Evolutionary conservation across 495 filamentous ascomycete genomes (phyloP).

Genomic region (Hypomontagnella submonticulosa): DNA sequence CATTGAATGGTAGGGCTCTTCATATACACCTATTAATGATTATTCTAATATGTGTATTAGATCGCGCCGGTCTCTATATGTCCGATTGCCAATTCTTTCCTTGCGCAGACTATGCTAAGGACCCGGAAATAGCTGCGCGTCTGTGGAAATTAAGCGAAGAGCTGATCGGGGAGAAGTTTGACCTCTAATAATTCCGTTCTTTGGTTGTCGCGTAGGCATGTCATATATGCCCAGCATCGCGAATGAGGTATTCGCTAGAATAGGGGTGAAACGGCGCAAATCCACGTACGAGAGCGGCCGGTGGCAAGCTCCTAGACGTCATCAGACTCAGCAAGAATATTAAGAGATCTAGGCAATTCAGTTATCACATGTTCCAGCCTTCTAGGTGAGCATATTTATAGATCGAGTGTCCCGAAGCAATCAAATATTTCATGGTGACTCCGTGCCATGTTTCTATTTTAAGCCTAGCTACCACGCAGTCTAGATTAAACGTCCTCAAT

Average conservation of each 20-base stretch:
- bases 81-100: constrained; percentile 54
- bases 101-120: constrained; percentile 34
- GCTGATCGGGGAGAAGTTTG: constrained; percentile 46
- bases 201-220: neutral
- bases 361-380: constrained; percentile 13
- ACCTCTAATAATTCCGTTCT: constrained; percentile 19
- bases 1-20: constrained; percentile 53
- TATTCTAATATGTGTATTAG: constrained; percentile 42
- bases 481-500: constrained; percentile 22
- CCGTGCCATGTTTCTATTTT: constrained; percentile 30
- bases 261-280: too few species aligned
- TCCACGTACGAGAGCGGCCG: too few species aligned
- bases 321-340: constrained; percentile 10
- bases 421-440: constrained; percentile 10
- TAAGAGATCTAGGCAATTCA: neutral
- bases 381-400: constrained; percentile 25
- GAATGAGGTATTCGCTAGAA: too few species aligned
- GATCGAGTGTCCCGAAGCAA: constrained; percentile 12
- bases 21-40: neutral
- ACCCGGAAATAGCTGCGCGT: constrained; percentile 30
- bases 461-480: constrained; percentile 16
- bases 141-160: constrained; percentile 50
- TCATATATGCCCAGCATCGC: too few species aligned
- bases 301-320: constrained; percentile 8
- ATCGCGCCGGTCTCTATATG: constrained; percentile 52